Base-by-base conservation (phyloP, 805 yeast genomes). In the Cyberlindnera meyerae region DNA sequence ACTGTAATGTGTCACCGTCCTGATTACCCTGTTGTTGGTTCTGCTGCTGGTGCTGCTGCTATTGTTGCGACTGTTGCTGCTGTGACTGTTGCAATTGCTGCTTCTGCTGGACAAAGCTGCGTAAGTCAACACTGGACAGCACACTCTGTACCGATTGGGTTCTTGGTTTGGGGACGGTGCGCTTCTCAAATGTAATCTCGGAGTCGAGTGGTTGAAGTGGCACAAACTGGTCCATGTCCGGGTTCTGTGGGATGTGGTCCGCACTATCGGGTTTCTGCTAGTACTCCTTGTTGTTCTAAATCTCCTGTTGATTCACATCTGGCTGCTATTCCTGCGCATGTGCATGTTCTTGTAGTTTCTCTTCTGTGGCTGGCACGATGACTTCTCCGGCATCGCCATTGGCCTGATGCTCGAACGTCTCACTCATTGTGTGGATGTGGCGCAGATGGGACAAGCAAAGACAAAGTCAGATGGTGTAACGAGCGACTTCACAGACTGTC, bases 131-230 rank as follows among this genome's bases (percentile, higher is more conserved):
- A 75, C 63, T 87, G 13, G 69, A 63, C 27, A 66, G 47, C 8
- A 65, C 69, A 27, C 67, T 61, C 44, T 65, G 71, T 1, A 61
- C 64, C 1, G 66, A 60, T 29, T 62, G 66, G 1, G 65, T 55
- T 40, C 70, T 50, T 33, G 57, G 54, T 36, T 63, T 55, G 4
- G 68, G 64, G 4, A 84, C 70, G 70, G 95, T 90, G 58, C 77
- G 48, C 74, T 79, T 68, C 68, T 76, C 58, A 58, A 77, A 54
- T 61, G 73, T 60, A 77, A 82, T 61, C 72, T 86, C 39, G n/a
- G 21, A 20, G 29, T 36, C 40, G 3, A 27, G 17, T 4, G 37
- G 36, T 11, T 33, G 37, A 11, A 40, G 29, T n/a, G 38, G 40
- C 28, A 24, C 39, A 16, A 30, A 33, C 20, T 35, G 33, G 24